phyloP scores from a whole-genome alignment of 139 green algal genomes.

The Closterium sp. region DNA sequence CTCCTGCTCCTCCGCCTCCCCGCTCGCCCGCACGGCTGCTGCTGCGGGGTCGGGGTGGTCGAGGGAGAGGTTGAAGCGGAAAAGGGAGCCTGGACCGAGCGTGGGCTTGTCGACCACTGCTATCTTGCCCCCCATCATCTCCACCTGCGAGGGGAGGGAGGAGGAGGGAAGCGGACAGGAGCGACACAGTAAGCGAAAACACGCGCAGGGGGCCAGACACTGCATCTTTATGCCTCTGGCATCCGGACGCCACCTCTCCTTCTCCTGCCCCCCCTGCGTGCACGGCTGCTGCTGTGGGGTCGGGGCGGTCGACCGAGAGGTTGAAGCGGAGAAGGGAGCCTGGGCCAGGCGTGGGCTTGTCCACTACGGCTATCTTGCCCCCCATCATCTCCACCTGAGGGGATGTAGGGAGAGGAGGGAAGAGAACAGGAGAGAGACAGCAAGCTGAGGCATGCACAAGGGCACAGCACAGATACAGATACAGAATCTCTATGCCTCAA shows the following conservation, averaged over 20 bases:
- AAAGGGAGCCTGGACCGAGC: not conserved
- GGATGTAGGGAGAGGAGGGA: not conserved
- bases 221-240: too few species aligned
- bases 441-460: too few species aligned
- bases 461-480: too few species aligned
- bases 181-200: not conserved
- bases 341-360: not conserved
- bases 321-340: constrained; percentile 18
- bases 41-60: not conserved
- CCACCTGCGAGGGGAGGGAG: constrained; percentile 40
- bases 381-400: constrained; percentile 63
- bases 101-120: not conserved
- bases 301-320: not conserved
- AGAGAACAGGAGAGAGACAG: too few species aligned
- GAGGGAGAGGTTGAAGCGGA: constrained; percentile 21
- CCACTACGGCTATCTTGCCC: constrained; percentile 22
- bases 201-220: too few species aligned
- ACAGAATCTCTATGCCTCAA: too few species aligned
- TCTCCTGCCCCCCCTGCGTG: not conserved
- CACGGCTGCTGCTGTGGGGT: not conserved
- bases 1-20: not conserved
- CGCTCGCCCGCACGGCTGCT: not conserved
- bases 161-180: not conserved
- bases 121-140: constrained; percentile 60
- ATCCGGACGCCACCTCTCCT: too few species aligned